Conservation (phyloP, 2,329 filamentous ascomycete species). For the Aspergillus sp. region DNA sequence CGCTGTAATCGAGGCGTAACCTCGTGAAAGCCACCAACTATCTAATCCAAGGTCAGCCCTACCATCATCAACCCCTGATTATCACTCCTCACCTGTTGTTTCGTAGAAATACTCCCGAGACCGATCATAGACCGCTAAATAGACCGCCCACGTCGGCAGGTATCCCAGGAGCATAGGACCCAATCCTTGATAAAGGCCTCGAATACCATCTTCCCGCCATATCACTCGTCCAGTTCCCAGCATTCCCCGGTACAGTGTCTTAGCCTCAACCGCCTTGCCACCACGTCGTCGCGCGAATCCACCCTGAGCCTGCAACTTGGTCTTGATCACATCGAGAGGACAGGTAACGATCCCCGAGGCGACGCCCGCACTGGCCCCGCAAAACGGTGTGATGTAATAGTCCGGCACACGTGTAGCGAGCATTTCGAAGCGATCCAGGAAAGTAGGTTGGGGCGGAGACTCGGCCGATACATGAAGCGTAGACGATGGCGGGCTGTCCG, state of each 20-base stretch:
- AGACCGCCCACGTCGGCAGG: slow-evolving; percentile 96
- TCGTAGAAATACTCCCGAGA: slow-evolving; percentile 74
- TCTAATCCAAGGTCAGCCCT: slow-evolving; percentile 49
- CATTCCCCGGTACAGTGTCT: slow-evolving; percentile 76
- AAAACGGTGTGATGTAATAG: slow-evolving; percentile 72
- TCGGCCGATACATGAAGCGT: slow-evolving; percentile 30
- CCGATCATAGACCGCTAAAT: slow-evolving; percentile 93
- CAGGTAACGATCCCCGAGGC: slow-evolving; percentile 94
- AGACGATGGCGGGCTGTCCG: slow-evolving; percentile 26
- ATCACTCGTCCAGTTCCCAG: slow-evolving; percentile 84
- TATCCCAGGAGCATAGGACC: slow-evolving; percentile 95
- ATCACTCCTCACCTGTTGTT: slow-evolving; percentile 59
- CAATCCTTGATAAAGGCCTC: slow-evolving; percentile 88
- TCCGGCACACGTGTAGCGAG: slow-evolving; percentile 54
- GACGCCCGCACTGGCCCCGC: slow-evolving; percentile 85
- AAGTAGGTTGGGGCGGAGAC: slow-evolving; percentile 31
- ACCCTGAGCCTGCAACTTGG: slow-evolving; percentile 93
- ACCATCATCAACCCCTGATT: not conserved
- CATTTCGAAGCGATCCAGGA: slow-evolving; percentile 42
- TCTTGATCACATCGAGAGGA: slow-evolving; percentile 98
- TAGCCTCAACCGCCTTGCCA: slow-evolving; percentile 45
- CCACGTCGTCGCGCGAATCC: slow-evolving; percentile 62
- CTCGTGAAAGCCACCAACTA: slow-evolving; percentile 75
- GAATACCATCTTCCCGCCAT: slow-evolving; percentile 81
- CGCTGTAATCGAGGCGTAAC: slow-evolving; percentile 86